Evolutionary conservation across 306 rosid species (phyloP), one percentile per base, ranked within the genome.

Genomic region (Quercus berberidifolia): DNA sequence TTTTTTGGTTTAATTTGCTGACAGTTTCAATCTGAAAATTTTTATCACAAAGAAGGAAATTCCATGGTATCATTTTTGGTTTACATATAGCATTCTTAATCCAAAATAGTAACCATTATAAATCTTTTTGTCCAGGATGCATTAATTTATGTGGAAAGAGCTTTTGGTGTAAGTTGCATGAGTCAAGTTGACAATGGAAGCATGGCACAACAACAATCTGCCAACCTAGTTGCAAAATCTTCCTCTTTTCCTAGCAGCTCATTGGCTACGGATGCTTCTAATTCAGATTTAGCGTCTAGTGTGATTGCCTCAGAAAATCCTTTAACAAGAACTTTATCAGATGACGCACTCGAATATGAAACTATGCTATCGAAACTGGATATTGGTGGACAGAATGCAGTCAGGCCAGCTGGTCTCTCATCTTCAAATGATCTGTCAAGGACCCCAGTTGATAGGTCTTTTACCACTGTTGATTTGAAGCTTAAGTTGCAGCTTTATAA

Each of bases 401-500:
- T 73, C n/a, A 87, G 91, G 85, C 91, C 92, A 55, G 85, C 86
- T 75, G 89, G 87, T 55, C 88, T 81, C 43, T 67, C 87, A 62
- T 83, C 92, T 57, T 79, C 94, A 64, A 96, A 78, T 80, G 97
- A 89, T 80, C 64, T 86, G 71, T 88, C 91, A 49, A 93, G 92
- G 84, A 88, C 85, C 74, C 72, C 92, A 67, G 90, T 80, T 79
- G 91, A 89, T 85, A 88, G 79, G 84, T 87, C 90, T 18, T 49
- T 88, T 74, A 89, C 98, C 59, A 88, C 94, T 46, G 86, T 88
- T 79, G 95, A 89, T 82, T 87, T 91, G 73, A 96, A 96, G 97
- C 93, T 91, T 64, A 96, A 91, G 84, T 81, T 93, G 89, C 99
- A 96, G 74, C 97, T 96, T 65, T 96, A 90, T 90, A 96, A 87